Evolutionary conservation across 345 rosid species (phyloP).

Genomic region (Citropsis articulata): DNA sequence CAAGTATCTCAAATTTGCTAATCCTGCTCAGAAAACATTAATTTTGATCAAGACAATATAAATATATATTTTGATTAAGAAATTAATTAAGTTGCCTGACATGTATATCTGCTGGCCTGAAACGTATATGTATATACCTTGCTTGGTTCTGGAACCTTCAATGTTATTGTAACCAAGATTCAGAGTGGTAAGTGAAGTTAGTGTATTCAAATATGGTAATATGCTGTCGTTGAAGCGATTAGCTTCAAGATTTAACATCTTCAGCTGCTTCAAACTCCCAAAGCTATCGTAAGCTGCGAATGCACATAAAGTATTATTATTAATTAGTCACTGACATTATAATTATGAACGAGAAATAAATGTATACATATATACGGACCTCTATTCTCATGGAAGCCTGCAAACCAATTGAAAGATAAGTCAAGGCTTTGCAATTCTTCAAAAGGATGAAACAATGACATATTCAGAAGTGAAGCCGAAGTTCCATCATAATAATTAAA

Average conservation of each 20-base stretch:
- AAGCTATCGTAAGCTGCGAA: background rate
- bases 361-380: background rate
- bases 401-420: background rate
- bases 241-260: fast-evolving
- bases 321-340: too few relatives aligned
- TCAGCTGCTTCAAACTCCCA: background rate
- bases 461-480: background rate
- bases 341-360: too few relatives aligned
- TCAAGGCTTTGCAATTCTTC: slow-evolving; percentile 1
- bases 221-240: background rate
- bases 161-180: fast-evolving
- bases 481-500: too few relatives aligned
- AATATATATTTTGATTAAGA: too few relatives aligned
- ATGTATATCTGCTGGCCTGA: too few relatives aligned
- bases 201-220: background rate
- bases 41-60: too few relatives aligned
- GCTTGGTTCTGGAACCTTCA: background rate
- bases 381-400: background rate
- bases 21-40: too few relatives aligned
- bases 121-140: background rate
- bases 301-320: too few relatives aligned
- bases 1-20: too few relatives aligned
- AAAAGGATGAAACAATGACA: slow-evolving; percentile 19
- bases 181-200: background rate
- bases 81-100: too few relatives aligned